Evolutionary conservation across 305 asterid genomes (phyloP).

Genomic region (Plantago lanceolata): DNA sequence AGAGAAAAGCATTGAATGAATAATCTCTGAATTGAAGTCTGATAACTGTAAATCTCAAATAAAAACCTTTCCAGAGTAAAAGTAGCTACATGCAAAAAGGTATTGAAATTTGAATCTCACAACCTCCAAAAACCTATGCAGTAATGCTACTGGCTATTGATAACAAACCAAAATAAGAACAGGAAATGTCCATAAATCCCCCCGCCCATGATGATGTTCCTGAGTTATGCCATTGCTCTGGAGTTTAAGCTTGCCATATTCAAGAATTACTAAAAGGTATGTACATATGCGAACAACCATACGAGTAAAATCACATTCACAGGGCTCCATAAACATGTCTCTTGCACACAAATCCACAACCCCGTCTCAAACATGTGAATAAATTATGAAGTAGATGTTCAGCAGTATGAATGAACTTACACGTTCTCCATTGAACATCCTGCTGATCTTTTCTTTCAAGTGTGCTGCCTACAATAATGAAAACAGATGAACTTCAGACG

Average conservation of each 20-base stretch:
- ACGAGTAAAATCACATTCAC: constrained; percentile 16
- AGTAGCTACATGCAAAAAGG: constrained; percentile 1
- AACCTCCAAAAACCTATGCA: not conserved
- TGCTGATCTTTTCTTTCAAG: constrained; percentile 72
- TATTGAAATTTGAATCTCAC: not conserved
- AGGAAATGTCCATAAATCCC: not conserved
- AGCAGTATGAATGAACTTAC: constrained; percentile 43
- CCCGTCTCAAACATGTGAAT: constrained; percentile 15
- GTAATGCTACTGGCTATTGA: not conserved
- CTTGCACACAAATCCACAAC: not conserved
- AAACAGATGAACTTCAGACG: constrained; percentile 21
- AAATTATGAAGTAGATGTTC: constrained; percentile 4
- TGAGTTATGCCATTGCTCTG: not conserved
- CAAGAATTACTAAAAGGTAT: not conserved
- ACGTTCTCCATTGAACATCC: constrained; percentile 87
- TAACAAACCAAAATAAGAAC: constrained; percentile 11
- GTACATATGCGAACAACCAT: not conserved
- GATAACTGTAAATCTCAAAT: constrained; percentile 3
- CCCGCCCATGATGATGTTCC: not conserved
- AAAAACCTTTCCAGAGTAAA: constrained; percentile 7
- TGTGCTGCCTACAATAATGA: constrained; percentile 61
- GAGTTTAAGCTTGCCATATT: not conserved
- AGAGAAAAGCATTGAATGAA: constrained; percentile 10
- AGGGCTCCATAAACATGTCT: constrained; percentile 11
- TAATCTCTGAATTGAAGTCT: constrained; percentile 4